Base-by-base conservation (phyloP, 2,329 filamentous ascomycete genomes). In the Botrytis fabae region DNA sequence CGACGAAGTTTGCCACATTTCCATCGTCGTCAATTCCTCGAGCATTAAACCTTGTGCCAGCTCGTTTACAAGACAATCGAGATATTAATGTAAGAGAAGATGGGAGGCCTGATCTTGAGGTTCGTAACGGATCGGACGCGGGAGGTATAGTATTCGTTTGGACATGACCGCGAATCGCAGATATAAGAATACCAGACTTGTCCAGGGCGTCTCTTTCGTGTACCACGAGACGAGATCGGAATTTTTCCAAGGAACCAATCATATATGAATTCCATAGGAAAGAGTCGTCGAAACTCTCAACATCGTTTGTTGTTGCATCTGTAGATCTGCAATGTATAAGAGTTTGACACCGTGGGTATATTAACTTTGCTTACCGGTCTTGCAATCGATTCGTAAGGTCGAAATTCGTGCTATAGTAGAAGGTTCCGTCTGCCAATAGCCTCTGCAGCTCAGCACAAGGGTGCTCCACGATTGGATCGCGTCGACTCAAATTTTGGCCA, bases 181-280 rank as follows among this genome's bases (percentile, higher is more conserved):
- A 97, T 0, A 95, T 99, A 73, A 99, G 84, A 71, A 98, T 94
- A 59, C 92, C 89, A 32, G 94, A 97, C 4, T 88, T 86, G 84
- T 99, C 96, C n/a, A 99, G 86, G 7, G 90, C 90, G 74, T 89
- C 87, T 77, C 91, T 92, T 78, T 98, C 94, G 71, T 89, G 87
- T 9, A 89, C 88, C 74, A 93, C 88, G 64, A 99, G 86, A 28
- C 93, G 89, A 44, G 92, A 94, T 61, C 96, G 91, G 81, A 99
- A 98, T 81, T 94, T 89, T 44, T 98, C 91, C 71, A 99, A 86
- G 8, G 96, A 95, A 76, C 92, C 91, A 78, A 99, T 97, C 94
- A 99, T 98, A 83, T 97, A 98, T 5, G 94, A 97, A 80, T 99
- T 99, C 96, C 96, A 99, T 28, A 99, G 84, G 80, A 97, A 98